These are phyloP conservation scores for Omphalotus olearius DNA, from an alignment of 1,284 basidiomycete species.

Conservation along the genomic window DNA sequence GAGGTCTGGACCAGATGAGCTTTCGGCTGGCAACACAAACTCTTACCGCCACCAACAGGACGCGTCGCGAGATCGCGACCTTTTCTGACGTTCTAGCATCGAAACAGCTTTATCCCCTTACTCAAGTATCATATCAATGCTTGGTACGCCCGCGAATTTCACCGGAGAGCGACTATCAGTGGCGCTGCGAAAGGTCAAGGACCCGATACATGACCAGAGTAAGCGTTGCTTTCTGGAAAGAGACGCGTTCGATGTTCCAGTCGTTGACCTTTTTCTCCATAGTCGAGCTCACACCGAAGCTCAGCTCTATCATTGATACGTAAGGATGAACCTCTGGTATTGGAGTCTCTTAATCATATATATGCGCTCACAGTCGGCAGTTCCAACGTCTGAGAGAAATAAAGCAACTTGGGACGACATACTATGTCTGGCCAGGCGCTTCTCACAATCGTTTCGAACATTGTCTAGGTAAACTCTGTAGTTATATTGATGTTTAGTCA, in stretches of 20 bases:
- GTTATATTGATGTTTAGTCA: background rate
- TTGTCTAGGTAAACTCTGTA: conserved; percentile 50
- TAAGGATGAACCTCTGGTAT: conserved; percentile 21
- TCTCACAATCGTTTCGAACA: conserved; percentile 80
- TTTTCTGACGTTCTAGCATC: no score
- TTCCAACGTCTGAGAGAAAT: conserved; percentile 72
- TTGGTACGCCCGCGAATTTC: no score
- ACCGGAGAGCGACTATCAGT: no score
- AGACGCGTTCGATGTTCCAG: background rate
- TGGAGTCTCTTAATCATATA: background rate
- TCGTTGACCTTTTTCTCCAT: background rate
- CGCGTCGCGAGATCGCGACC: no score
- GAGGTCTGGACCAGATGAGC: no score
- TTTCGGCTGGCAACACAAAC: no score
- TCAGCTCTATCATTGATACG: conserved; percentile 44
- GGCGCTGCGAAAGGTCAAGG: conserved; percentile 28
- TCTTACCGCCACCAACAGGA: no score
- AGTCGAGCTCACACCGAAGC: conserved; percentile 33
- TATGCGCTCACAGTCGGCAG: conserved; percentile 43
- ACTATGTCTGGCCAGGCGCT: conserved; percentile 71
- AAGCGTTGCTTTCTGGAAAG: conserved; percentile 17
- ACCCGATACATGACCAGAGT: conserved; percentile 48
- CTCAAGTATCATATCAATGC: no score
- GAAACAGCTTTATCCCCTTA: no score
- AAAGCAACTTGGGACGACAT: conserved; percentile 74